Percentiles rank a stretch among this genome's conserved stretches.
These are phyloP conservation scores for Tricharina praecox DNA, from an alignment of 495 filamentous ascomycete genomes.

Conservation along the genomic window DNA sequence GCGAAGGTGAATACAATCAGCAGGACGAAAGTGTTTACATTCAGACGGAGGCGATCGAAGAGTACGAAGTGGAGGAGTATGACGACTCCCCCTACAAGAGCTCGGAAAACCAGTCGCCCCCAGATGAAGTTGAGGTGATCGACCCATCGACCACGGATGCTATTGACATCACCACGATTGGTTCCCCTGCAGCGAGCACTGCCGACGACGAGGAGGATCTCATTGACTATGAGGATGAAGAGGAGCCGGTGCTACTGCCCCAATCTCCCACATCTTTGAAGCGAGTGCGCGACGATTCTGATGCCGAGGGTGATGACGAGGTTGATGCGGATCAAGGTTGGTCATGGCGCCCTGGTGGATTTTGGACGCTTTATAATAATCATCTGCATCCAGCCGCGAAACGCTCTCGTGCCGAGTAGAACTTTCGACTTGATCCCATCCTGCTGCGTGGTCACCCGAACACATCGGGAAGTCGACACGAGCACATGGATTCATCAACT, in stretches of 20 bases:
- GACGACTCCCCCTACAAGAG: not conserved
- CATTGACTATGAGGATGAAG: constrained; percentile 8
- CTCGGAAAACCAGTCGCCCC: not conserved
- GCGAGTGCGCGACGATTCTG: constrained; percentile 3
- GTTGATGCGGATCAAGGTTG: constrained; percentile 6
- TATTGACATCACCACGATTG: not conserved
- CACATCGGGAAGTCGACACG: not conserved
- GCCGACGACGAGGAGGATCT: constrained; percentile 6
- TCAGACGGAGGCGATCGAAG: not conserved
- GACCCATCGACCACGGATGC: constrained; percentile 3
- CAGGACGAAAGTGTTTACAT: not conserved
- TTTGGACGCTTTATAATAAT: constrained; percentile 1
- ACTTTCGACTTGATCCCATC: not conserved
- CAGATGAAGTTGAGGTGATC: constrained; percentile 1
- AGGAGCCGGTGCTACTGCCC: not conserved
- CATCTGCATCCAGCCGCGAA: constrained; percentile 1
- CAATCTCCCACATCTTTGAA: not conserved
- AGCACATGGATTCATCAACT: not conserved
- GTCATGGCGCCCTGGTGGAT: not conserved
- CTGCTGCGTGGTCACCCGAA: not conserved
- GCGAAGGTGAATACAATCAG: not conserved
- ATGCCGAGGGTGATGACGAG: constrained; percentile 2
- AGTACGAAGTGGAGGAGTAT: constrained; percentile 2
- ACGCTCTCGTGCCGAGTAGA: constrained; percentile 8
- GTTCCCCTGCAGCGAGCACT: not conserved